These are phyloP conservation scores for Cladophialophora exuberans DNA, from an alignment of 2,329 filamentous ascomycete genomes.

Conservation along the genomic window DNA sequence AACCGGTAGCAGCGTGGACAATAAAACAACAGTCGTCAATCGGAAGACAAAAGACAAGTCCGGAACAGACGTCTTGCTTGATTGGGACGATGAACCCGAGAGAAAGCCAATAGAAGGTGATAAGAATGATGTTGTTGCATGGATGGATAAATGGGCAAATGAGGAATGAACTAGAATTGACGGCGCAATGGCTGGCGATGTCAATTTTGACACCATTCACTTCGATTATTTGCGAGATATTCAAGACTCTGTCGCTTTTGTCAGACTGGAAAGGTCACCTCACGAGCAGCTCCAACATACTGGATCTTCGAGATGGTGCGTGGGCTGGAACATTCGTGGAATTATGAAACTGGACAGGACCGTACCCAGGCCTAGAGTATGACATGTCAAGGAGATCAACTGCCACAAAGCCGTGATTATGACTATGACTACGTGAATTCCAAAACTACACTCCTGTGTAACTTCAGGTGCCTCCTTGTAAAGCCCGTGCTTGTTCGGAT, in stretches of 20 bases:
- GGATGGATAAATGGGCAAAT: constrained; percentile 33
- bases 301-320: no score
- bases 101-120: constrained; percentile 23
- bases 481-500: neutral
- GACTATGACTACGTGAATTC: no score
- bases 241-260: no score
- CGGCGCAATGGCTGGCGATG: neutral
- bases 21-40: constrained; percentile 24
- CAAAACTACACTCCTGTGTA: no score
- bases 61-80: constrained; percentile 29
- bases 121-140: constrained; percentile 30
- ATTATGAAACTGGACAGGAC: no score
- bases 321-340: no score
- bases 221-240: no score
- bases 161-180: constrained; percentile 9
- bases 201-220: neutral
- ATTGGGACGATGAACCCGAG: constrained; percentile 34
- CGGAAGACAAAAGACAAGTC: constrained; percentile 33
- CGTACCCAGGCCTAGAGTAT: no score
- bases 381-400: no score
- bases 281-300: no score
- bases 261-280: no score
- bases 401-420: no score
- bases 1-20: constrained; percentile 18
- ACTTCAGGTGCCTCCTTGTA: neutral